These are phyloP conservation scores for Thyridium curvatum DNA, from an alignment of 2,329 filamentous ascomycete species.

Conservation along the genomic window DNA sequence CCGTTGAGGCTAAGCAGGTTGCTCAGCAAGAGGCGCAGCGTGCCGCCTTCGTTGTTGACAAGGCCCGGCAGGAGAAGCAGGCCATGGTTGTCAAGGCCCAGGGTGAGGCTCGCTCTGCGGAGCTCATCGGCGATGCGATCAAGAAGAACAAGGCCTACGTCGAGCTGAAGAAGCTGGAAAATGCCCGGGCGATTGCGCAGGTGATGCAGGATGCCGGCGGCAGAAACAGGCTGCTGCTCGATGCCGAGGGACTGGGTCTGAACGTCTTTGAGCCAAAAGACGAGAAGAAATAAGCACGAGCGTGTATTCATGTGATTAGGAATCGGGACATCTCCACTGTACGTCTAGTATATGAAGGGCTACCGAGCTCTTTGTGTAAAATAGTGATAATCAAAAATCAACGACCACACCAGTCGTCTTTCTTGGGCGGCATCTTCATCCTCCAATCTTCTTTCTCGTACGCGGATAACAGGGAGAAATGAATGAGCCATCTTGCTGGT, in stretches of 20 bases:
- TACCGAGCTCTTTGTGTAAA: slow-evolving; percentile 7
- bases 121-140: slow-evolving; percentile 97
- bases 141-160: slow-evolving; percentile 99
- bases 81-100: slow-evolving; percentile 97
- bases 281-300: slow-evolving; percentile 29
- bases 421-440: no score
- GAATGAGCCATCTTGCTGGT: no score
- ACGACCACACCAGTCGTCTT: slow-evolving; percentile 28
- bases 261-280: slow-evolving; percentile 63
- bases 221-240: slow-evolving; percentile 90
- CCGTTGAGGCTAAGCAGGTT: slow-evolving; percentile 68
- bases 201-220: slow-evolving; percentile 80
- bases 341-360: slow-evolving; percentile 15
- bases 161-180: slow-evolving; percentile 97
- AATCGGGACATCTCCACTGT: slow-evolving; percentile 40
- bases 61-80: slow-evolving; percentile 98
- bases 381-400: slow-evolving; percentile 5
- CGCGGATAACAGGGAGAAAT: no score
- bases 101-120: slow-evolving; percentile 96
- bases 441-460: no score
- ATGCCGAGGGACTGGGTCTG: slow-evolving; percentile 82
- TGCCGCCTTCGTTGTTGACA: slow-evolving; percentile 96
- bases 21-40: slow-evolving; percentile 91
- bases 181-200: slow-evolving; percentile 80
- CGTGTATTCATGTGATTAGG: not conserved